Evolutionary conservation across 352 stramenopile species (phyloP).

Genomic region (Peronospora belbahrii): DNA sequence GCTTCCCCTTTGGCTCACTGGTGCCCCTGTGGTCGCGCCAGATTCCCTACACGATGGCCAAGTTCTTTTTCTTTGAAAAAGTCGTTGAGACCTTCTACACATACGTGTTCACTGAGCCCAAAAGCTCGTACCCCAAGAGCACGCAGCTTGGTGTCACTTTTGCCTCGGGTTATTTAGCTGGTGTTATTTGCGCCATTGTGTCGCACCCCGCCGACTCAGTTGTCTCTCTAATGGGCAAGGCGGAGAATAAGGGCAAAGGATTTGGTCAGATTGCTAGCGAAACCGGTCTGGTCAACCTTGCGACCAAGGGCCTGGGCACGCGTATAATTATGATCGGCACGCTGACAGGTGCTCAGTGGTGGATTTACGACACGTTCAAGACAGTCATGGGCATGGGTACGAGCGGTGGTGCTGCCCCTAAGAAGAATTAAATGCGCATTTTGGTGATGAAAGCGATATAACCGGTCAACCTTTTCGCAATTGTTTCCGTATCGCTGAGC

Average conservation of each 20-base stretch:
- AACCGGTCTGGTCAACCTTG: slow-evolving; percentile 67
- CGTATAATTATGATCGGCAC: slow-evolving; percentile 96
- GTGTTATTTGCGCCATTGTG: slow-evolving; percentile 98
- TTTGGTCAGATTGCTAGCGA: slow-evolving; percentile 86
- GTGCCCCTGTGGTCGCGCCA: slow-evolving; percentile 88
- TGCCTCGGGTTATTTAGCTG: slow-evolving; percentile 96
- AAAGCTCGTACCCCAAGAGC: slow-evolving; percentile 87
- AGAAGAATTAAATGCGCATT: slow-evolving; percentile 50
- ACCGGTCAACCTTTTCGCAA: too few species aligned
- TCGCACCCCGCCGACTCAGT: slow-evolving; percentile 98
- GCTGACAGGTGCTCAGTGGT: slow-evolving; percentile 94
- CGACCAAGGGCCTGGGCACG: slow-evolving; percentile 86
- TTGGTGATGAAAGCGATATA: background rate
- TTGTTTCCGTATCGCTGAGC: too few species aligned
- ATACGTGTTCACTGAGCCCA: slow-evolving; percentile 87
- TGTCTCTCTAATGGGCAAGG: slow-evolving; percentile 94
- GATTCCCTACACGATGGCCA: slow-evolving; percentile 99
- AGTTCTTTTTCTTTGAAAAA: slow-evolving; percentile 98
- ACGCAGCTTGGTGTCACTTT: slow-evolving; percentile 96
- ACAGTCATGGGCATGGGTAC: slow-evolving; percentile 89
- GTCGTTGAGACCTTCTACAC: slow-evolving; percentile 85
- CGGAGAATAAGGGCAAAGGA: slow-evolving; percentile 86
- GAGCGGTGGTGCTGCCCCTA: slow-evolving; percentile 65
- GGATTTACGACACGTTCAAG: slow-evolving; percentile 96
- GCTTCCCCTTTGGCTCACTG: slow-evolving; percentile 89